Evolutionary conservation across 495 filamentous ascomycete genomes (phyloP), one percentile per base, ranked within the genome.

Genomic region (Lophiostoma macrostomum): DNA sequence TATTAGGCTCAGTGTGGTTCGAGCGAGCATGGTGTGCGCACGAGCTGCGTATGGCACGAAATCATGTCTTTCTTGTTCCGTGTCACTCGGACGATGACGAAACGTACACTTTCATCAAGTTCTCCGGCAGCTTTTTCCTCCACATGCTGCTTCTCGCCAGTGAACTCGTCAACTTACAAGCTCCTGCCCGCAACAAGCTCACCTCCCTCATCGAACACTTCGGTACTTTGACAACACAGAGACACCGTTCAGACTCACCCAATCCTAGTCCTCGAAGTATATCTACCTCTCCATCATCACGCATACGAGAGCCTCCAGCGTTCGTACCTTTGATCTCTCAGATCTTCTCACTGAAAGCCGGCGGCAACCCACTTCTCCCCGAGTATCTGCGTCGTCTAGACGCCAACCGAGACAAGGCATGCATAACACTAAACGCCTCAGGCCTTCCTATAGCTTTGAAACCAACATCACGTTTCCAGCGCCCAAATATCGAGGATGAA

Each of bases 21-120:
- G 55, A 57, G 34, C 45, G 66, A 24, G 66, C 66, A 8, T 68
- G 66, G 66, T 68, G 66, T 44, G 51, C 61, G 24, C 66, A 66
- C 35, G 66, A 68, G 43, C 62, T 68, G 66, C 12, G 64, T 29
- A 49, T 66, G 18, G 66, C 57, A 7, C 28, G 58, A 19, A 55
- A 50, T 7, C 61, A 66, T 43, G 50, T 68, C 18, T 68, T 68
- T 36, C 43, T 68, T 0, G 48, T 68, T 12, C 64, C 66, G 13
- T 60, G 54, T 38, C 12, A n/a, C 1, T 19, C 45, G 13, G 24
- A 36, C 14, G 44, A 45, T 11, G 36, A 60, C 19, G 63, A 45
- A 1, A 24, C 43, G 4, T 53, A 46, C 27, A 50, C 43, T 6
- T 51, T 66, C 10, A 42, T 68, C 1, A 34, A 61, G 8, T 66